These are phyloP conservation scores for Calonectria hongkongensis DNA, from an alignment of 2,329 filamentous ascomycete species.

Conservation along the genomic window DNA sequence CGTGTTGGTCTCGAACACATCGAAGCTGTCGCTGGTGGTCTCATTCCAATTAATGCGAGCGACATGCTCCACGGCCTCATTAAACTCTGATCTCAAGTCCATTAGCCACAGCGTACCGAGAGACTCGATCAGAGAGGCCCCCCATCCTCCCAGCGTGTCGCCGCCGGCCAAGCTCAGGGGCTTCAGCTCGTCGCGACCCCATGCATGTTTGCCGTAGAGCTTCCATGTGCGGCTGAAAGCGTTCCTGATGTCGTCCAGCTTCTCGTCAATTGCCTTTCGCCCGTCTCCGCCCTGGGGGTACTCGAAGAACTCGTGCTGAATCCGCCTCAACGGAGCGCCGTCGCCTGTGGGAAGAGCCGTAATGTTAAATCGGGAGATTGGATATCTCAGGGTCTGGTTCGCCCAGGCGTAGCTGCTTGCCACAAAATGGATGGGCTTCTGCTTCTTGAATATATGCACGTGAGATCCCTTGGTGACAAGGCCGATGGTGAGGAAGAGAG, in stretches of 20 bases:
- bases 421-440: slow-evolving; percentile 42
- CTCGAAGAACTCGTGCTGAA: slow-evolving; percentile 49
- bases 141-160: slow-evolving; percentile 78
- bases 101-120: slow-evolving; percentile 82
- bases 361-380: slow-evolving; percentile 39
- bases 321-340: slow-evolving; percentile 41
- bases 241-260: slow-evolving; percentile 64
- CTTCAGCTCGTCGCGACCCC: slow-evolving; percentile 76
- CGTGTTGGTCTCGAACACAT: slow-evolving; percentile 81
- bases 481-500: slow-evolving; percentile 39
- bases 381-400: slow-evolving; percentile 40
- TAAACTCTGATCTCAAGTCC: slow-evolving; percentile 77
- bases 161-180: slow-evolving; percentile 69
- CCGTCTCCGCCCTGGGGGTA: slow-evolving; percentile 40
- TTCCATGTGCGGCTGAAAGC: slow-evolving; percentile 73
- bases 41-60: slow-evolving; percentile 68
- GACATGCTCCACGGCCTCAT: slow-evolving; percentile 74
- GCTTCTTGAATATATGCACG: slow-evolving; percentile 23
- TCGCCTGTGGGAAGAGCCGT: slow-evolving; percentile 41
- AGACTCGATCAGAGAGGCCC: slow-evolving; percentile 76
- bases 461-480: slow-evolving; percentile 44
- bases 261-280: slow-evolving; percentile 30
- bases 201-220: slow-evolving; percentile 76
- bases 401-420: slow-evolving; percentile 52
- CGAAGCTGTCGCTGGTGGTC: slow-evolving; percentile 67